These are phyloP conservation scores for Drosera spatulata DNA, from an alignment of 179 eudicot species.

Conservation along the genomic window DNA sequence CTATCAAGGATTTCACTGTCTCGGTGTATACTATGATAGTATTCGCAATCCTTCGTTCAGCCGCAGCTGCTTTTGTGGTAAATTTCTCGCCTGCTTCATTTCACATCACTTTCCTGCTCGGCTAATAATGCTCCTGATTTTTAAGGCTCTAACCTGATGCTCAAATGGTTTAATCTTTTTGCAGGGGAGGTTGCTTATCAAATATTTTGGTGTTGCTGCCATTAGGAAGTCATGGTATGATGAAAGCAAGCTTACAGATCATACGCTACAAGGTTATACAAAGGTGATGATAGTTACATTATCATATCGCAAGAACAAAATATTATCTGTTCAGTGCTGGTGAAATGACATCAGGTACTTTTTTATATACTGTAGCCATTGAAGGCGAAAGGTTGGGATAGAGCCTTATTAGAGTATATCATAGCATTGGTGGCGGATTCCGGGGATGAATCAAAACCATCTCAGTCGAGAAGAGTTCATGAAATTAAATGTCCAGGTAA, in stretches of 20 bases:
- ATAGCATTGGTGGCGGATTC: constrained; percentile 64
- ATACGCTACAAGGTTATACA: constrained; percentile 62
- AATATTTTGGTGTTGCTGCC: constrained; percentile 71
- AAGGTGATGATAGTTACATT: constrained; percentile 37
- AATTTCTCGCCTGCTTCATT: too few species aligned
- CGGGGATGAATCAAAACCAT: constrained; percentile 38
- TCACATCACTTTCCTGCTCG: too few species aligned
- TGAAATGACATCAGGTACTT: too few species aligned
- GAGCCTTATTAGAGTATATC: constrained; percentile 60
- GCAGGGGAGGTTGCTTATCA: constrained; percentile 68
- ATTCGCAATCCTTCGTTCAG: too few species aligned
- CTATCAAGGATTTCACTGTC: too few species aligned
- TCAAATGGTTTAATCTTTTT: too few species aligned
- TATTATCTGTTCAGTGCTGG: too few species aligned
- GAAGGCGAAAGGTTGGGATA: constrained; percentile 77
- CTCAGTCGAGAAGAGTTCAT: constrained; percentile 37
- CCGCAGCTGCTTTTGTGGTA: too few species aligned
- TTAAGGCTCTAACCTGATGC: too few species aligned
- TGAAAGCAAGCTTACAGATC: constrained; percentile 54
- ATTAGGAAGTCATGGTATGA: constrained; percentile 70
- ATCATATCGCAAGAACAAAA: too few species aligned
- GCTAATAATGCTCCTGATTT: too few species aligned
- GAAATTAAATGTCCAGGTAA: constrained; percentile 88
- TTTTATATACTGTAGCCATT: constrained; percentile 49
- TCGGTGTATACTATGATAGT: too few species aligned